Conservation (phyloP, 441 rosid species). For the Populus trichocarpa region DNA sequence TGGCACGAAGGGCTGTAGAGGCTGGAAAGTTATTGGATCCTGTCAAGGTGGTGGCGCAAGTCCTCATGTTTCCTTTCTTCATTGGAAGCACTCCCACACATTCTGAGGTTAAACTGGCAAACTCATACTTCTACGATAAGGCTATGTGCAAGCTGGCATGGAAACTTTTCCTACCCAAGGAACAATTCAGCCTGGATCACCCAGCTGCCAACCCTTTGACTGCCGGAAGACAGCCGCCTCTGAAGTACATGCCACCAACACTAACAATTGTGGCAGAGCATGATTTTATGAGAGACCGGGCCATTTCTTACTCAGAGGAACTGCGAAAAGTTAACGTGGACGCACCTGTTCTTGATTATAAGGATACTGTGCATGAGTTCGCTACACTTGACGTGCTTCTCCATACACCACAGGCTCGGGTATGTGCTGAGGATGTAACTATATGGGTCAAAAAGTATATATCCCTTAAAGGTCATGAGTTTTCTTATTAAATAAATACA, state of each 20-base stretch:
- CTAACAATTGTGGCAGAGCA: constrained; percentile 89
- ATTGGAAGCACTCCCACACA: constrained; percentile 69
- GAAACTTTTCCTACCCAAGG: constrained; percentile 79
- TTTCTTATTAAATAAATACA: constrained; percentile 52
- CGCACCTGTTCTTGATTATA: constrained; percentile 87
- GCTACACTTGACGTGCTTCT: constrained; percentile 91
- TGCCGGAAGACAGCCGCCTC: constrained; percentile 56
- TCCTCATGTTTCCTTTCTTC: constrained; percentile 86
- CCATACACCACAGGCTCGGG: constrained; percentile 85
- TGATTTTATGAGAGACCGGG: constrained; percentile 97
- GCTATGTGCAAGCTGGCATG: constrained; percentile 70
- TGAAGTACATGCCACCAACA: constrained; percentile 88
- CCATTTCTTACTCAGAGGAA: constrained; percentile 89
- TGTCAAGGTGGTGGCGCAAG: constrained; percentile 86
- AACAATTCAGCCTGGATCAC: constrained; percentile 71
- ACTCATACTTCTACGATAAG: constrained; percentile 91
- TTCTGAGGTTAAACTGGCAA: constrained; percentile 71
- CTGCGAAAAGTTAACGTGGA: constrained; percentile 85
- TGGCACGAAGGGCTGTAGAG: constrained; percentile 70
- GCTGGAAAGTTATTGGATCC: constrained; percentile 67
- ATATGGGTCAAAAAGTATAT: constrained; percentile 93
- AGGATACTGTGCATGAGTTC: constrained; percentile 94
- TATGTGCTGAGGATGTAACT: constrained; percentile 85
- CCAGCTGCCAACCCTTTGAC: constrained; percentile 79
- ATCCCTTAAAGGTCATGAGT: constrained; percentile 81